These are phyloP conservation scores for Jatropha curcas DNA, from an alignment of 345 rosid genomes.

Conservation along the genomic window DNA sequence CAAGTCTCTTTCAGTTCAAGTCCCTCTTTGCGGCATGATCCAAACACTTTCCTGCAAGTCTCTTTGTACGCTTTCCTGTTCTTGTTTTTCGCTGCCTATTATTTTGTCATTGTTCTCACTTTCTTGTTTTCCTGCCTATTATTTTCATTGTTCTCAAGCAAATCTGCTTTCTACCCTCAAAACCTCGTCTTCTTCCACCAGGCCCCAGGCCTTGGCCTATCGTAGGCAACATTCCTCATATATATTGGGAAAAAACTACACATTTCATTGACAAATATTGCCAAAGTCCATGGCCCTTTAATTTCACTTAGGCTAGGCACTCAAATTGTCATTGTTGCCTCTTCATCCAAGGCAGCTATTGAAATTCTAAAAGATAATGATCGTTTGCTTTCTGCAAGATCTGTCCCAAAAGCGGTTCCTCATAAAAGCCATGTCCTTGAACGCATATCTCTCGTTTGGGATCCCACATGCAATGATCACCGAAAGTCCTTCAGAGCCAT, in stretches of 20 bases:
- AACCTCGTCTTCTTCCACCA: background rate
- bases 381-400: constrained; percentile 9
- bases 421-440: background rate
- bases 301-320: constrained; percentile 21
- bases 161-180: background rate
- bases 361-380: constrained; percentile 21
- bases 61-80: too few species aligned
- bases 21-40: too few species aligned
- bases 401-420: background rate
- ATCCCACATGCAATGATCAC: background rate
- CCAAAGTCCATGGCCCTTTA: constrained; percentile 6
- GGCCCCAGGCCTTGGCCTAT: constrained; percentile 4
- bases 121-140: background rate
- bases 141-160: background rate
- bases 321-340: constrained; percentile 15
- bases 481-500: constrained; percentile 2
- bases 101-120: too few species aligned
- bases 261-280: background rate
- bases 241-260: background rate
- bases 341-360: constrained; percentile 9
- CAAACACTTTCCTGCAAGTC: too few species aligned
- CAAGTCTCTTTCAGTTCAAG: too few species aligned
- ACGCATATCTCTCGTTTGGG: constrained; percentile 2
- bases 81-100: too few species aligned
- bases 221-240: background rate